Base-by-base conservation (phyloP, 257 asterid species). In the Solanum chilense region DNA sequence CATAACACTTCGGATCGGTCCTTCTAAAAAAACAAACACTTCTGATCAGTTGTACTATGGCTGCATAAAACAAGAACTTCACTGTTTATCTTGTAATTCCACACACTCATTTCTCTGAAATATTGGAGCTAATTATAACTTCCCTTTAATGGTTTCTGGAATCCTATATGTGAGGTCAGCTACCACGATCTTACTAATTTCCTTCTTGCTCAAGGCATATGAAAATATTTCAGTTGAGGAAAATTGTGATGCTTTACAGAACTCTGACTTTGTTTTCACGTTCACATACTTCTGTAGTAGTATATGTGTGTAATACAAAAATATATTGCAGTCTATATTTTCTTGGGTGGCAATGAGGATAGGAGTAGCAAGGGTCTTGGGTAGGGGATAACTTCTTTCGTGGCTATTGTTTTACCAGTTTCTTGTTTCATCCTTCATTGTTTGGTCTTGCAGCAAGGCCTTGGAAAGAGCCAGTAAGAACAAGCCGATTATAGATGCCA, bases 401-500 rank as follows among this genome's bases (percentile, higher is more conserved):
- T 80, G 68, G 12, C 44, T 80, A 80, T 27, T 25, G 68, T 16
- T 21, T 47, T 47, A 47, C 4, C 44, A 47, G 39, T 85, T 31
- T 86, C 58, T 82, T 60, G 73, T 60, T 49, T 56, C 41, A 12
- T 9, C 87, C 39, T 41, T 76, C 41, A 49, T 70, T 68, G 44
- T 52, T 74, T 49, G 37, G 62, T 87, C 62, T 87, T 92, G 93
- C 98, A 97, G 99, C 90, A 96, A 96, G 94, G 99, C 99, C 58
- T 88, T 96, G 94, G 99, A 96, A 91, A 97, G 85, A 92, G 99
- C 99, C 81, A 91, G 93, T 88, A 93, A 92, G 81, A 93, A 90
- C 91, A 91, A 90, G 92, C 90, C 85, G 74, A 86, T 97, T 88
- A 91, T 92, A 86, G 94, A 93, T 87, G 96, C 98, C 83, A 92